Percentiles rank a stretch among this genome's conserved stretches.
Evolutionary conservation across 495 filamentous ascomycete genomes (phyloP).

Genomic region (Massariosphaeria phaeospora): DNA sequence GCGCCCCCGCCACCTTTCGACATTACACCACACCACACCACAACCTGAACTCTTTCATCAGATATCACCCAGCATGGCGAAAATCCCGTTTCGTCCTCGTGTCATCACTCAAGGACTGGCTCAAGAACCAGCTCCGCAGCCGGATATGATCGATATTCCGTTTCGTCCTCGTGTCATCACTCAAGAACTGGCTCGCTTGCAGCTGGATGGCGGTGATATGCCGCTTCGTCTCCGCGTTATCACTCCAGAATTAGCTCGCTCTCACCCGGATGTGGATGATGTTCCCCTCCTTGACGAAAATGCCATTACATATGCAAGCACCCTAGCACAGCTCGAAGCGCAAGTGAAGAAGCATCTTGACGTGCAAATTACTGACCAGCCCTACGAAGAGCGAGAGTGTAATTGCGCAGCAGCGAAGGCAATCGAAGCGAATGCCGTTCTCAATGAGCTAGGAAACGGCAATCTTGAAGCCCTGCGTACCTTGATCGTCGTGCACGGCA

Average conservation of each 20-base stretch:
- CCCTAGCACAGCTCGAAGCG: slow-evolving; percentile 3
- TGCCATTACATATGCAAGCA: background rate
- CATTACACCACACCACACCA: no score
- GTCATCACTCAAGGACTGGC: no score
- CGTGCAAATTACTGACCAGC: background rate
- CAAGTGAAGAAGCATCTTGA: slow-evolving; percentile 19
- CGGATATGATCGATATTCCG: background rate
- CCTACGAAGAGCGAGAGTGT: slow-evolving; percentile 19
- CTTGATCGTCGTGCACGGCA: slow-evolving; percentile 23
- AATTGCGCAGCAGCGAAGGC: slow-evolving; percentile 35
- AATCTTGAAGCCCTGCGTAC: slow-evolving; percentile 1
- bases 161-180: background rate
- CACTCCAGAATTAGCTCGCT: slow-evolving; percentile 21
- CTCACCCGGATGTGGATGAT: background rate
- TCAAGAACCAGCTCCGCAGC: no score
- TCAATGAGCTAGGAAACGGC: slow-evolving; percentile 2
- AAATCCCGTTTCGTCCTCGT: background rate
- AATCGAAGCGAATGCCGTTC: slow-evolving; percentile 15
- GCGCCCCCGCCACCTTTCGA: no score
- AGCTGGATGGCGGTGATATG: background rate
- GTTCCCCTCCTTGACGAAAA: slow-evolving; percentile 4
- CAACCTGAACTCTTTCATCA: no score
- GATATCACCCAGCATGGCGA: no score
- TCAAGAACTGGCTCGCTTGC: background rate
- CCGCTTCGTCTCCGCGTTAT: slow-evolving; percentile 25